These are phyloP conservation scores for Choanephora cucurbitarum DNA, from an alignment of 371 early-diverging fungal species.

Conservation along the genomic window DNA sequence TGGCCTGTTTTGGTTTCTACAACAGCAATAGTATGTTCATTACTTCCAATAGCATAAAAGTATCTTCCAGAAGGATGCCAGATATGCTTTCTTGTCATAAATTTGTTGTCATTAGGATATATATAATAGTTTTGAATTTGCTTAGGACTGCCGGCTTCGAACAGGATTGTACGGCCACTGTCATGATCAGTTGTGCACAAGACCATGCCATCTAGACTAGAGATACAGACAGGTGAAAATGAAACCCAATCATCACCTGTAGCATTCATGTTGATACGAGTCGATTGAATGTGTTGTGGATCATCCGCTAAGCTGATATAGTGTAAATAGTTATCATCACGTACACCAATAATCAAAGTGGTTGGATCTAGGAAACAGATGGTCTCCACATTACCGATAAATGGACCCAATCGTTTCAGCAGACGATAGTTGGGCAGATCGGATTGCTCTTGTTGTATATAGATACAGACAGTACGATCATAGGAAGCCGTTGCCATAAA, in stretches of 20 bases:
- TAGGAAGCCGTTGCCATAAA: slow-evolving; percentile 69
- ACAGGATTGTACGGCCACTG: slow-evolving; percentile 72
- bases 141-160: slow-evolving; percentile 43
- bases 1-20: slow-evolving; percentile 63
- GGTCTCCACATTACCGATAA: slow-evolving; percentile 63
- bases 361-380: slow-evolving; percentile 50
- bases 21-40: slow-evolving; percentile 62
- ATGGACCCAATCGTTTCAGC: slow-evolving; percentile 42
- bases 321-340: slow-evolving; percentile 76
- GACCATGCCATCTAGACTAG: slow-evolving; percentile 57
- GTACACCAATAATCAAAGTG: slow-evolving; percentile 60
- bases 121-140: slow-evolving; percentile 72
- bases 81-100: slow-evolving; percentile 57
- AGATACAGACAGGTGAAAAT: slow-evolving; percentile 73
- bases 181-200: slow-evolving; percentile 73
- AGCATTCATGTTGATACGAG: slow-evolving; percentile 69
- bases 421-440: slow-evolving; percentile 22
- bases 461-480: slow-evolving; percentile 69
- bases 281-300: slow-evolving; percentile 19
- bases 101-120: slow-evolving; percentile 57
- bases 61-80: slow-evolving; percentile 69
- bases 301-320: slow-evolving; percentile 54
- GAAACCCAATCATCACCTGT: slow-evolving; percentile 85
- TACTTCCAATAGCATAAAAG: slow-evolving; percentile 66
- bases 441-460: slow-evolving; percentile 26